Evolutionary conservation across 352 stramenopile species (phyloP).

Genomic region (Phytopythium oedochilum): DNA sequence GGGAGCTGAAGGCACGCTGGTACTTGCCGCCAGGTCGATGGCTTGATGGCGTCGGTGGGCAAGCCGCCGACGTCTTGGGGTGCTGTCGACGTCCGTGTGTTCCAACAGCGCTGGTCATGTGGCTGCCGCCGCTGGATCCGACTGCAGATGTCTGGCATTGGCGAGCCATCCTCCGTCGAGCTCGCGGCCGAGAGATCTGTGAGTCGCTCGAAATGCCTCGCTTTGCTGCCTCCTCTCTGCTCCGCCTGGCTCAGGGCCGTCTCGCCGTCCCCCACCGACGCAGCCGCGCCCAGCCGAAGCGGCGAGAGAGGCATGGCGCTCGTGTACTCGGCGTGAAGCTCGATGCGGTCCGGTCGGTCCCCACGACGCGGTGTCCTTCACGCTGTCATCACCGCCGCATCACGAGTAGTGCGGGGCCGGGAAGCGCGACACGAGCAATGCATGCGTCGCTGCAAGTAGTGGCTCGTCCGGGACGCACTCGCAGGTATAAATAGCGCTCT

Average conservation of each 20-base stretch:
- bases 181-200: neutral
- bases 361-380: neutral
- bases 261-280: neutral
- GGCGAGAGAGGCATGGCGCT: neutral
- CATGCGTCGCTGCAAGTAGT: neutral
- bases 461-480: too few species aligned
- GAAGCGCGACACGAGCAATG: too few species aligned
- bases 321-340: neutral
- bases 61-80: too few species aligned
- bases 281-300: neutral
- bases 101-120: neutral
- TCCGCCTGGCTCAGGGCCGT: neutral
- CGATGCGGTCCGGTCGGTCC: neutral
- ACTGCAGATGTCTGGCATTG: neutral
- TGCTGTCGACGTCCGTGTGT: too few species aligned
- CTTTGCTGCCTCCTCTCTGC: neutral
- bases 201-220: neutral
- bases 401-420: neutral
- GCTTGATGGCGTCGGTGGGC: neutral
- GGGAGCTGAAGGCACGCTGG: neutral
- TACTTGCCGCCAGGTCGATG: neutral
- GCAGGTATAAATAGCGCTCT: too few species aligned
- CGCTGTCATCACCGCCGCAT: neutral
- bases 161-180: neutral
- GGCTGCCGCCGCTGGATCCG: neutral